Evolutionary conservation across 768 basidiomycete genomes (phyloP), one percentile per base, ranked within the genome.

Genomic region (Lactarius akahatsu): DNA sequence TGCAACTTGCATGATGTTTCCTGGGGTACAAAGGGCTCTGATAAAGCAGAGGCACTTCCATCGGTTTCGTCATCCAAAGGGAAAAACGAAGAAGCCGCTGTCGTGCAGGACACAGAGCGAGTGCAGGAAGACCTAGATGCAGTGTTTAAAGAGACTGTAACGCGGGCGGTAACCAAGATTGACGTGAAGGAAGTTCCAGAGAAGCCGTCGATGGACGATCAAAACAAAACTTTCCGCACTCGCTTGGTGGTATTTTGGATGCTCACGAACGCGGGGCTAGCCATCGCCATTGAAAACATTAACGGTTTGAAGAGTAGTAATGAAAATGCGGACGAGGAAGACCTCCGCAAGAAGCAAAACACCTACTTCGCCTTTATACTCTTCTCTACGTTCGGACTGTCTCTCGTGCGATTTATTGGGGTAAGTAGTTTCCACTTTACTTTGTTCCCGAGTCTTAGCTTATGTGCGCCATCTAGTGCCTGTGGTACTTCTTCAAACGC

Each of bases 21-120:
- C 16, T 96, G 95, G 94, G 94, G 94, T 78, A 96, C 94, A 11
- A 95, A 96, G 78, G 94, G 93, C 58, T 91, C 88, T 63, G 96
- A 98, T 79, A 96, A 96, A 76, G 95, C 89, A 3, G 96, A 97
- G 72, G 89, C 89, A 4, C 80, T 98, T 10, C 96, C 96, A 2
- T 91, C 94, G 0, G 86, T 96, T 20, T 91, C 90, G 1, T 94
- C 95, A 9, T 89, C 86, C 69, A 95, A 95, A 76, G 78, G 81
- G 52, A 89, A 90, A 75, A 90, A 87, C 64, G 83, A 85, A 2
- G 92, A 89, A 45, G 80, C 80, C 26, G 85, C 84, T 13, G 90
- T 94, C 36, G 93, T 96, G 18, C 94, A 96, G 72, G 95, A 96
- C 71, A 87, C 90, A 1, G 85, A 90, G 38, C 84, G 86, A 69